Base-by-base conservation (phyloP, 2,329 filamentous ascomycete genomes). In the Neonectria neomacrospora region DNA sequence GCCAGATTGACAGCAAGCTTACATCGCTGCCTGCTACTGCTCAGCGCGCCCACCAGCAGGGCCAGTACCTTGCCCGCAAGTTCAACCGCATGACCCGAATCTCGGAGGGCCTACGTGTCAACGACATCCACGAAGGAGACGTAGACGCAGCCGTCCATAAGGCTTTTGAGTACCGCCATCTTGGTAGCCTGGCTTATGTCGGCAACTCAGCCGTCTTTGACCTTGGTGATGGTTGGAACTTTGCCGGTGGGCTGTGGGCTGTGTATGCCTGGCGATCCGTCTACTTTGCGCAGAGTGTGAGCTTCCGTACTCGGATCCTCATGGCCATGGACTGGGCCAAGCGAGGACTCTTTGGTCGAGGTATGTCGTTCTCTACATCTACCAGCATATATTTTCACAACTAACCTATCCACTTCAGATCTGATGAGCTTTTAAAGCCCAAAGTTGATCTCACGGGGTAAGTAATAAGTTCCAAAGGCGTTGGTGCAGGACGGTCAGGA, bases 261-360 rank as follows among this genome's bases (percentile, higher is more conserved):
- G 95, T 98, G 52, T 99, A 99, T 78, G 88, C 97, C 34, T 99
- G 96, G 96, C 85, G 96, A 66, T 94, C 93, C 68, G 91, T 97
- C 14, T 99, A 99, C 80, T 99, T 99, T 82, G 94, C 96, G 12
- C 93, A 99, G 83, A 97, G 93, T 75, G 96, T 99, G 51, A 97
- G 94, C 79, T 86, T 98, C 63, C 85, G 96, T 70, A 99, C 96
- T 26, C 88, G 95, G 66, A 87, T 93, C 68, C 80, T 99, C 74
- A 84, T 99, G 79, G 94, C 94, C 18, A 97, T 99, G 96, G 96
- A 99, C 78, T 99, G 96, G 96, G 90, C 89, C n/a, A 99, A 98
- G 87, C 86, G 96, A 76, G 92, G 93, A 12, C 80, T 99, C 22
- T 99, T 99, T 82, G 96, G 96, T 70, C 87, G 96, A 90, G 96